phyloP scores from a whole-genome alignment of 352 stramenopile genomes.

The Phytophthora citrophthora region DNA sequence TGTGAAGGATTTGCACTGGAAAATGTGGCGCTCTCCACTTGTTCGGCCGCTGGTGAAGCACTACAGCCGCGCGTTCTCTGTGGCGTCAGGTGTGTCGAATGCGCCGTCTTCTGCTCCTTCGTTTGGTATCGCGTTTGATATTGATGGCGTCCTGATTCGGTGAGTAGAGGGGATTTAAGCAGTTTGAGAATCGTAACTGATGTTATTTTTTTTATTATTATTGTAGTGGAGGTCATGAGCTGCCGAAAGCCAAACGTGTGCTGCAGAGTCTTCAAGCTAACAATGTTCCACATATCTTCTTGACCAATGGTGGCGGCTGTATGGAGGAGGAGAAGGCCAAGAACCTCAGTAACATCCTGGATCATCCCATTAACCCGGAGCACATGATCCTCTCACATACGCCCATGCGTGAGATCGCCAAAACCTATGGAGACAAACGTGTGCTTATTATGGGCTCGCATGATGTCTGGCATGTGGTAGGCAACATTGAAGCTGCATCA shows the following conservation, averaged over 20 bases:
- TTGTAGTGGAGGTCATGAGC: constrained; percentile 66
- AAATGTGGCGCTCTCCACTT: constrained; percentile 27
- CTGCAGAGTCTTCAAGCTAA: constrained; percentile 67
- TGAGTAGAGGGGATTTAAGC: constrained; percentile 17
- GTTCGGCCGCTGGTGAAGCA: constrained; percentile 10
- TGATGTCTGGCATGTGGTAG: constrained; percentile 81
- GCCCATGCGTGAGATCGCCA: constrained; percentile 83
- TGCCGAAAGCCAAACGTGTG: constrained; percentile 72
- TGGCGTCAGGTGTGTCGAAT: neutral
- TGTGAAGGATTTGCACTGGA: neutral
- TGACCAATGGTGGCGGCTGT: constrained; percentile 91
- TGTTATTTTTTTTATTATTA: constrained; percentile 1
- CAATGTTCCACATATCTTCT: constrained; percentile 87
- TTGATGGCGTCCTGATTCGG: constrained; percentile 92
- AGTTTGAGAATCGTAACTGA: neutral
- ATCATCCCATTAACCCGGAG: constrained; percentile 64
- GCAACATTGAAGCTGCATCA: neutral
- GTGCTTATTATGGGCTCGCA: constrained; percentile 90
- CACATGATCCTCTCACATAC: constrained; percentile 91
- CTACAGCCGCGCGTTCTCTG: constrained; percentile 19
- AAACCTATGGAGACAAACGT: constrained; percentile 70
- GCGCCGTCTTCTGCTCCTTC: constrained; percentile 19
- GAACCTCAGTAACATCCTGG: constrained; percentile 68
- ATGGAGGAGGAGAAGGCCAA: constrained; percentile 87
- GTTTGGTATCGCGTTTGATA: constrained; percentile 92